These are phyloP conservation scores for Exserohilum rostratum DNA, from an alignment of 2,329 filamentous ascomycete species.

Conservation along the genomic window DNA sequence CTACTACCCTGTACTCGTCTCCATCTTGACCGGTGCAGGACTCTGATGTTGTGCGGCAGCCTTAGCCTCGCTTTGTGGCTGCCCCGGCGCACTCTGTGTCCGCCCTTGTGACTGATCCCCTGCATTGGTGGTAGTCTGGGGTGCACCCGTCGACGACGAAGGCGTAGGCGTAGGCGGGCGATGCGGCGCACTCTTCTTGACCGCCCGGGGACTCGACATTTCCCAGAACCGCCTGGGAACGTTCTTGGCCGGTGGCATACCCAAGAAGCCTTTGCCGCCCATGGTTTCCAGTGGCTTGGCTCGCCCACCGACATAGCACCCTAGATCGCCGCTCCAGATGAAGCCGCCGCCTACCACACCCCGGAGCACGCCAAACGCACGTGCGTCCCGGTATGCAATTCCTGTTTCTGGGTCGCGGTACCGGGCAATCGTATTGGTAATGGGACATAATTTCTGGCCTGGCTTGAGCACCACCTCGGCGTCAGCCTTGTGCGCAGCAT, in stretches of 20 bases:
- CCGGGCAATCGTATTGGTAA: slow-evolving; percentile 79
- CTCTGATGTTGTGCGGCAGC: not conserved
- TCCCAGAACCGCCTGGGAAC: slow-evolving; percentile 77
- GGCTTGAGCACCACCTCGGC: slow-evolving; percentile 27
- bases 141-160: too few species aligned
- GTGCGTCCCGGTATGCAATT: slow-evolving; percentile 77
- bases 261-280: slow-evolving; percentile 46
- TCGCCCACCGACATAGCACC: slow-evolving; percentile 77
- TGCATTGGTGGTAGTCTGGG: too few species aligned
- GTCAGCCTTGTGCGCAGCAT: slow-evolving; percentile 28
- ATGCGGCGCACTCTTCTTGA: slow-evolving; percentile 16
- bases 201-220: slow-evolving; percentile 21
- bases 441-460: slow-evolving; percentile 65
- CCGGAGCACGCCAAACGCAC: slow-evolving; percentile 83
- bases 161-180: not conserved
- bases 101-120: not conserved
- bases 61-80: not conserved
- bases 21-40: not conserved
- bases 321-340: slow-evolving; percentile 80
- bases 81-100: not conserved
- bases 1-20: not conserved
- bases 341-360: slow-evolving; percentile 75
- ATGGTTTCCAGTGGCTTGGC: slow-evolving; percentile 38
- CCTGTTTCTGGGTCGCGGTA: slow-evolving; percentile 87
- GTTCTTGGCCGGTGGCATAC: slow-evolving; percentile 68